phyloP scores from a whole-genome alignment of 1,139 yeast genomes.

The Yamadazyma triangularis region DNA sequence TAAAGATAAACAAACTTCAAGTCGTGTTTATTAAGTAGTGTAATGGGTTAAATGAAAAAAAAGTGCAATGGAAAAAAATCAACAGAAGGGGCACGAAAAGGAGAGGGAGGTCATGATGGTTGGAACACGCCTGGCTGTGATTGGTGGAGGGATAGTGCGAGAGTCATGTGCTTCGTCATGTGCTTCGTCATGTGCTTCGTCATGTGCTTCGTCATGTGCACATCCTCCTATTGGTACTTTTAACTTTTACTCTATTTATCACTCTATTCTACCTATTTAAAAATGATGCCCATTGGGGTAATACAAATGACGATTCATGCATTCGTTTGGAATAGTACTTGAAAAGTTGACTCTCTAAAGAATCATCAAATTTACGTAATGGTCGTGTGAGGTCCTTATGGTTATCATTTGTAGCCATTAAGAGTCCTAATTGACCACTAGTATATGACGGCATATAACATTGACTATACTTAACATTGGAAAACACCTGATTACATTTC shows the following conservation, averaged over 20 bases:
- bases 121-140: too few species aligned
- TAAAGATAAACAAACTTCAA: too few species aligned
- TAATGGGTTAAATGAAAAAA: constrained; percentile 4
- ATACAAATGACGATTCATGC: constrained; percentile 75
- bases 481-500: constrained; percentile 69
- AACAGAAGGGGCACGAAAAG: not conserved
- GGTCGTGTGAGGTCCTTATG: constrained; percentile 52
- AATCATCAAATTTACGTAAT: constrained; percentile 36
- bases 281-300: constrained; percentile 94
- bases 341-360: constrained; percentile 50
- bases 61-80: constrained; percentile 4
- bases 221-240: too few species aligned
- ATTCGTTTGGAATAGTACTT: constrained; percentile 70
- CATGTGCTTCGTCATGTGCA: too few species aligned
- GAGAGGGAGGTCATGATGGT: too few species aligned
- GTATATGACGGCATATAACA: constrained; percentile 94
- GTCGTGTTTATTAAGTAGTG: constrained; percentile 9
- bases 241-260: not conserved
- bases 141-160: too few species aligned
- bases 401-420: constrained; percentile 70
- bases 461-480: constrained; percentile 73
- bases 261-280: constrained; percentile 2
- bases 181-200: too few species aligned
- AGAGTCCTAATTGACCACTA: constrained; percentile 90
- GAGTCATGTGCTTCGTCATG: too few species aligned